phyloP scores from a whole-genome alignment of 176 grass and related monocot species.

The Ananas comosus region DNA sequence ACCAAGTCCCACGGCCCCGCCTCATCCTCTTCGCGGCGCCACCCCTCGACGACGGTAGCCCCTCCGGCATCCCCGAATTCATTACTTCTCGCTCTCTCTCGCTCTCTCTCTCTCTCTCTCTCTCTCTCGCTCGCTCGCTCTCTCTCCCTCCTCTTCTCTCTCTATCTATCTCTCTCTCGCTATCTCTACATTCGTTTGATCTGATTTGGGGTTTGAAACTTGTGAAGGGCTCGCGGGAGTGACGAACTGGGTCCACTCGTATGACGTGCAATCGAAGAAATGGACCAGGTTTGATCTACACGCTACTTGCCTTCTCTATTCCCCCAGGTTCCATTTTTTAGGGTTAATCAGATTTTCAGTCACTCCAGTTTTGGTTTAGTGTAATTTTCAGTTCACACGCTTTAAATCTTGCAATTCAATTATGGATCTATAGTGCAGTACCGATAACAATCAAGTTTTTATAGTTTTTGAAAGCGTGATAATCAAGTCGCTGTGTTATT shows the following conservation, averaged over 20 bases:
- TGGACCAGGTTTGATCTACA: constrained; percentile 58
- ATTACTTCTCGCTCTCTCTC: constrained; percentile 25
- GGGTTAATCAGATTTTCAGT: neutral
- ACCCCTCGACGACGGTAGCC: constrained; percentile 71
- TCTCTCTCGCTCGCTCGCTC: neutral
- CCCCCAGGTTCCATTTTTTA: neutral
- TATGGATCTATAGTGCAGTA: no score
- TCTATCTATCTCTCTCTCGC: neutral
- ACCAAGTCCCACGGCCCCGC: constrained; percentile 73
- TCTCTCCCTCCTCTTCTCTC: neutral
- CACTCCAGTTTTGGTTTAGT: no score
- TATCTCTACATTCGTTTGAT: constrained; percentile 1
- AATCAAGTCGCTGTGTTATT: neutral
- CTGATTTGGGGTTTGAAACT: constrained; percentile 15
- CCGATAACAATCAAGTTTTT: neutral
- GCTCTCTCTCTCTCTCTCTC: neutral
- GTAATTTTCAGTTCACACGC: no score
- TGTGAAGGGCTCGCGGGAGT: constrained; percentile 78
- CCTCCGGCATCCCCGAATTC: constrained; percentile 64
- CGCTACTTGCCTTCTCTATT: neutral
- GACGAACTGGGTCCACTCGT: constrained; percentile 90
- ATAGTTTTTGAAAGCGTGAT: neutral
- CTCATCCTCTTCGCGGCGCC: constrained; percentile 95
- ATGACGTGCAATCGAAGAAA: constrained; percentile 59
- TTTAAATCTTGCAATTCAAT: no score